phyloP scores from a whole-genome alignment of 2,329 filamentous ascomycete species.

The Aspergillus sp. region DNA sequence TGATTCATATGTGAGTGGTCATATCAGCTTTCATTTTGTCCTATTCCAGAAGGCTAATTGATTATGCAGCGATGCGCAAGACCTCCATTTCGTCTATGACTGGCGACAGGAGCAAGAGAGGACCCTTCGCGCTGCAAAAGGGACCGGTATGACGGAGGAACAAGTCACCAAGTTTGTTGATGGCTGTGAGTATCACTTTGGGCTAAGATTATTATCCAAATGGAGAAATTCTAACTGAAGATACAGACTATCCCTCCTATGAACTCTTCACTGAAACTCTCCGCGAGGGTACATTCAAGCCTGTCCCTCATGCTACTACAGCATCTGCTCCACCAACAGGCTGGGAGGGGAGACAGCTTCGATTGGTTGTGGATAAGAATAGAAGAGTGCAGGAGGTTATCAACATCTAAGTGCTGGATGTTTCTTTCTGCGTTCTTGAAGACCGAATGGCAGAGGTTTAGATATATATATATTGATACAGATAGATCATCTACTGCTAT shows the following conservation, averaged over 20 bases:
- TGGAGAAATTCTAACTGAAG: background rate
- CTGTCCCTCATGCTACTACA: slow-evolving; percentile 19
- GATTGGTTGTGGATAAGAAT: slow-evolving; percentile 63
- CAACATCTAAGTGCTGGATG: slow-evolving; percentile 44
- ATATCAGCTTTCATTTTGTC: too few relatives aligned
- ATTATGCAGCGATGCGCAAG: slow-evolving; percentile 62
- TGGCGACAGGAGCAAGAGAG: slow-evolving; percentile 84
- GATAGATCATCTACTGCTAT: background rate
- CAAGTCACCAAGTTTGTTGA: slow-evolving; percentile 76
- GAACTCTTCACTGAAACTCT: slow-evolving; percentile 67
- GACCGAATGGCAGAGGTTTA: too few relatives aligned
- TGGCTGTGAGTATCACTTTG: slow-evolving; percentile 52
- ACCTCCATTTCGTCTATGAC: slow-evolving; percentile 74
- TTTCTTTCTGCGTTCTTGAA: too few relatives aligned
- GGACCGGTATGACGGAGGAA: slow-evolving; percentile 78
- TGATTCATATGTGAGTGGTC: slow-evolving; percentile 61
- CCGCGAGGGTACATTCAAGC: slow-evolving; percentile 58
- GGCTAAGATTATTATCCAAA: background rate
- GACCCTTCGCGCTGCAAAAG: slow-evolving; percentile 65
- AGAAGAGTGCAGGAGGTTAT: slow-evolving; percentile 61
- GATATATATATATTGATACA: background rate
- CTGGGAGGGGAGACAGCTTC: slow-evolving; percentile 58
- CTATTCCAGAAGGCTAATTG: background rate
- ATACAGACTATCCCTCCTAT: slow-evolving; percentile 67
- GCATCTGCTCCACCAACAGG: slow-evolving; percentile 27